A percentile compares a stretch with the other conserved stretches of the same genome.
phyloP scores from a whole-genome alignment of 1,284 basidiomycete genomes.

The Tilletia indica region DNA sequence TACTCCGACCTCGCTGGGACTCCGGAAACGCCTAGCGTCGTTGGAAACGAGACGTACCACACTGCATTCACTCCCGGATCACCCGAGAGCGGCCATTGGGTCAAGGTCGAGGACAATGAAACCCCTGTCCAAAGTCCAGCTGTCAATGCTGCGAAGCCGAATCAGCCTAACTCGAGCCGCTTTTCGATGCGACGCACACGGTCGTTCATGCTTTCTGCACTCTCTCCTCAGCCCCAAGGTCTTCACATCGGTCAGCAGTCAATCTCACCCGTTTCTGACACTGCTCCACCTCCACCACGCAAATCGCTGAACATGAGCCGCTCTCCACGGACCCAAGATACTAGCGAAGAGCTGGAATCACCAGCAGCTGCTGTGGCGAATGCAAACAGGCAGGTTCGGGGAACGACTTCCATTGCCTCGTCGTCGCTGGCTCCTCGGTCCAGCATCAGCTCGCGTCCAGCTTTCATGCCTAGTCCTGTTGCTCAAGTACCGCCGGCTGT shows the following conservation, averaged over 20 bases:
- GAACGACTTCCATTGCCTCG: neutral
- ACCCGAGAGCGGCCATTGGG: constrained; percentile 10
- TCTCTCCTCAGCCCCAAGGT: neutral
- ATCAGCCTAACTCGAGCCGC: neutral
- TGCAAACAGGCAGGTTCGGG: no score
- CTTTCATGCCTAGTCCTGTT: no score
- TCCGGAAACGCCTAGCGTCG: neutral
- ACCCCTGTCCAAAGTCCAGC: neutral
- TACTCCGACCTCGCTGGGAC: neutral
- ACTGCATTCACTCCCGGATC: neutral
- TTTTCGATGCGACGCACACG: constrained; percentile 14
- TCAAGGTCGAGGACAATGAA: neutral
- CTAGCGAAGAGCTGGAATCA: no score
- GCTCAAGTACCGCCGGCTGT: neutral
- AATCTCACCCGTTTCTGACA: neutral
- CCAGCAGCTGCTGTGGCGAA: no score
- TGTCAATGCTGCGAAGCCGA: no score
- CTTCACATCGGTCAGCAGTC: neutral
- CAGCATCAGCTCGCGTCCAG: neutral
- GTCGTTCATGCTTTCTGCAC: constrained; percentile 11
- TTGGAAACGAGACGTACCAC: constrained; percentile 4
- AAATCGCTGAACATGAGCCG: neutral
- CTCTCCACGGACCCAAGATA: no score
- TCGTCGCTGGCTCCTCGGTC: neutral
- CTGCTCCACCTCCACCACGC: neutral